Percentiles rank a stretch among this genome's conserved stretches.
Conservation (phyloP, 2,329 filamentous ascomycete genomes). For the Rhytidhysteron rufulum region DNA sequence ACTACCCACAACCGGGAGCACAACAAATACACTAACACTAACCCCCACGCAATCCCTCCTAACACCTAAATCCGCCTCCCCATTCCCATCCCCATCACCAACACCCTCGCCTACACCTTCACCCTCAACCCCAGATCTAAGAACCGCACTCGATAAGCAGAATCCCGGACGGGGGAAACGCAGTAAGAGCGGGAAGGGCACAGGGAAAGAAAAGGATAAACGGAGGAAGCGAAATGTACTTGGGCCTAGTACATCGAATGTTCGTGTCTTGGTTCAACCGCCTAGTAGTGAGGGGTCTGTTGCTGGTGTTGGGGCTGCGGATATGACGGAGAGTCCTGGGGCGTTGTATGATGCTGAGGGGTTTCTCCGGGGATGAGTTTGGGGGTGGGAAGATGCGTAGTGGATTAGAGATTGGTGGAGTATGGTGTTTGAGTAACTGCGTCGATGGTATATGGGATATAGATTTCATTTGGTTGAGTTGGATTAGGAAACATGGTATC, state of each 20-base stretch:
- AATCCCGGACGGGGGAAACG: not conserved
- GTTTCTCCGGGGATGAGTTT: conserved; percentile 17
- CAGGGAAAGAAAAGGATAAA: conserved; percentile 2
- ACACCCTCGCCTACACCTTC: not conserved
- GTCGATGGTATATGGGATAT: too few species aligned
- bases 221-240: conserved; percentile 18
- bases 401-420: too few species aligned
- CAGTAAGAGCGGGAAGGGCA: conserved; percentile 6
- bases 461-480: too few species aligned
- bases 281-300: conserved; percentile 11
- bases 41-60: conserved; percentile 11
- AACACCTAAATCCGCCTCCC: not conserved
- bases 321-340: conserved; percentile 17
- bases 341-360: conserved; percentile 33
- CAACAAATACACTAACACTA: conserved; percentile 9
- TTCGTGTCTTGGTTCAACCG: conserved; percentile 16
- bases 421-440: too few species aligned
- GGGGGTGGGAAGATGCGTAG: too few species aligned
- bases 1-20: conserved; percentile 2
- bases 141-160: too few species aligned
- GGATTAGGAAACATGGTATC: too few species aligned
- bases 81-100: not conserved
- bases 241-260: conserved; percentile 19
- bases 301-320: not conserved
- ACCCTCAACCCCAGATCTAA: too few species aligned